Base-by-base conservation (phyloP, 257 asterid genomes). In the Eucommia ulmoides region DNA sequence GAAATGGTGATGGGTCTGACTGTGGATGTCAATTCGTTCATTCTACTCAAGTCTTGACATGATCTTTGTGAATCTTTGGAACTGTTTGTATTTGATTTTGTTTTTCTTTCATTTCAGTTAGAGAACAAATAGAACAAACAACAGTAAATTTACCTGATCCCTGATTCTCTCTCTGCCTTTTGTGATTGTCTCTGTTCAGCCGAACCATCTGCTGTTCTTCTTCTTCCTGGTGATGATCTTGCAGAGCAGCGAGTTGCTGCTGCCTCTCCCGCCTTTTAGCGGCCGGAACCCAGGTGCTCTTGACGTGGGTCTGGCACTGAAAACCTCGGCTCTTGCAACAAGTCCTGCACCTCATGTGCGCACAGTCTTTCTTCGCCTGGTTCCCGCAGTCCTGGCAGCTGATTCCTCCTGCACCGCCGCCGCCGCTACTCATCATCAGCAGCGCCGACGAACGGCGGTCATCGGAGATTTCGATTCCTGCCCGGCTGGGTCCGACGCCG, bases 261-360 rank as follows among this genome's bases (percentile, higher is more conserved):
- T n/a, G n/a, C n/a, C n/a, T n/a, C n/a, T n/a, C n/a, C n/a, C n/a
- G n/a, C n/a, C n/a, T n/a, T n/a, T n/a, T n/a, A n/a, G n/a, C n/a
- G n/a, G n/a, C n/a, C n/a, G n/a, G n/a, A n/a, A n/a, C n/a, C n/a
- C n/a, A n/a, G n/a, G n/a, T n/a, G n/a, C n/a, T n/a, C n/a, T n/a
- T n/a, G n/a, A n/a, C n/a, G n/a, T n/a, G n/a, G n/a, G n/a, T n/a
- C n/a, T n/a, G n/a, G n/a, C n/a, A n/a, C n/a, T n/a, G n/a, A n/a
- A n/a, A n/a, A n/a, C n/a, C n/a, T n/a, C n/a, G n/a, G n/a, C n/a
- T n/a, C n/a, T 84, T 88, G 24, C 97, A 88, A 68, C 97, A 88
- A 12, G 88, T 81, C 33, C 97, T 67, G 65, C 97, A 88, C 65
- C 97, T 79, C 97, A 84, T 84, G 65, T 88, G 88, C 1, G 64